A percentile compares a stretch with the other conserved stretches of the same genome.
These are phyloP conservation scores for Chrysochromulina tobinii DNA, from an alignment of 78 protist genomes.

Conservation along the genomic window DNA sequence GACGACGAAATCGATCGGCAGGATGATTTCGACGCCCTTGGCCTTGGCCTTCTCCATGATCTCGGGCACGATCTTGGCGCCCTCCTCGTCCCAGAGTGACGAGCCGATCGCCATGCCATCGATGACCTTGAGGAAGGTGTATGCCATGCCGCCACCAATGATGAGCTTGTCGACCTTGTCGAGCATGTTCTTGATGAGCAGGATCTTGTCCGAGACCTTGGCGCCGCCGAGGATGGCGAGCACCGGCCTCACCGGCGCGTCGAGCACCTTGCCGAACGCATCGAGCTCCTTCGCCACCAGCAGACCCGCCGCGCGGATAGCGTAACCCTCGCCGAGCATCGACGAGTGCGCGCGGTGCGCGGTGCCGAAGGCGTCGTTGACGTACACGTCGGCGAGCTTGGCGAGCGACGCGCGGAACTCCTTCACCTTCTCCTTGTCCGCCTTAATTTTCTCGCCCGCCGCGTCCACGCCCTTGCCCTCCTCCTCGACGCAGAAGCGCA, in stretches of 20 bases:
- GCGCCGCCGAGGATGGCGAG: conserved; percentile 98
- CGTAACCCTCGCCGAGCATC: conserved; percentile 59
- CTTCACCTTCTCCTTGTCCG: conserved; percentile 73
- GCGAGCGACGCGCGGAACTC: conserved; percentile 91
- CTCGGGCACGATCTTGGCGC: conserved; percentile 77
- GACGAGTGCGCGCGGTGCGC: conserved; percentile 99
- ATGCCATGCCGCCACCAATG: conserved; percentile 98
- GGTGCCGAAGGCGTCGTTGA: conserved; percentile 99
- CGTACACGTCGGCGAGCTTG: conserved; percentile 93
- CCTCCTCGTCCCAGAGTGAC: conserved; percentile 86
- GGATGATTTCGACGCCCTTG: conserved; percentile 69
- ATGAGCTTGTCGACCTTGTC: conserved; percentile 91
- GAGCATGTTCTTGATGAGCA: conserved; percentile 90
- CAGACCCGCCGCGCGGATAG: conserved; percentile 89
- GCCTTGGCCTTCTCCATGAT: conserved; percentile 83
- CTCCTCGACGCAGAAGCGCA: conserved; percentile 97
- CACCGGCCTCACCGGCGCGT: conserved; percentile 91
- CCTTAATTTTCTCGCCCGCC: conserved; percentile 73
- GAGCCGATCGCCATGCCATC: conserved; percentile 67
- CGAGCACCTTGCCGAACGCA: conserved; percentile 89
- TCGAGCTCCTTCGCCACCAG: conserved; percentile 95
- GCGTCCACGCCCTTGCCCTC: conserved; percentile 67
- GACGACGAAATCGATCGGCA: conserved; percentile 92
- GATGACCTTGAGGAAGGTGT: conserved; percentile 88
- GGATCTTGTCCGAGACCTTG: conserved; percentile 96